phyloP scores from a whole-genome alignment of 345 rosid genomes.

The Hibiscus syriacus region DNA sequence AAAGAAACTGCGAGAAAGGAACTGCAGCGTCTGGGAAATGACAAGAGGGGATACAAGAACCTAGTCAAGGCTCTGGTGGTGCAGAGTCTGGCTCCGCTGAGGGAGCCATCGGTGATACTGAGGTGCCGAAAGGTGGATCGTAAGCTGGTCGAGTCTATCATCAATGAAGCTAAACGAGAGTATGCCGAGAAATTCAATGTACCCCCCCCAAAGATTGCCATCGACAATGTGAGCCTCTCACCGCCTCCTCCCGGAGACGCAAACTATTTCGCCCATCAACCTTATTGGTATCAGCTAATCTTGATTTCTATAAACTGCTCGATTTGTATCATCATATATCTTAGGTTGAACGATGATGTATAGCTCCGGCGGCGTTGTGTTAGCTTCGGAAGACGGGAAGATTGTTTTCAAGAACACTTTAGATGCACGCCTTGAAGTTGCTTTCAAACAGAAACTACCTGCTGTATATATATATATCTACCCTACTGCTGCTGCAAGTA shows the following conservation, averaged over 20 bases:
- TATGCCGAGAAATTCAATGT: constrained; percentile 46
- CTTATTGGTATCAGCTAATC: background rate
- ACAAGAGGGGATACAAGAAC: constrained; percentile 38
- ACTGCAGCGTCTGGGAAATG: constrained; percentile 36
- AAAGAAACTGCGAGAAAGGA: constrained; percentile 50
- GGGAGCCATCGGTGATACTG: constrained; percentile 58
- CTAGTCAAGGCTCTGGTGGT: constrained; percentile 49
- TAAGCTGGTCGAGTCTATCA: constrained; percentile 42
- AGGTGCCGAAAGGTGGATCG: constrained; percentile 71
- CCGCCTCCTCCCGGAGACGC: constrained; percentile 43
- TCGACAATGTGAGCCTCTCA: constrained; percentile 60
- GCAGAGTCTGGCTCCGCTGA: constrained; percentile 59
- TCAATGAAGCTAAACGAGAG: constrained; percentile 48
- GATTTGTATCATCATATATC: background rate
- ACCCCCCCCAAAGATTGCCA: constrained; percentile 40
- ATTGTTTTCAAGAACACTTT: constrained; percentile 81
- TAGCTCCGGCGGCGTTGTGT: constrained; percentile 78
- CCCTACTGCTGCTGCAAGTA: no score
- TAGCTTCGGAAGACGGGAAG: constrained; percentile 83
- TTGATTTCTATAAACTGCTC: background rate
- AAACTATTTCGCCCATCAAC: constrained; percentile 4
- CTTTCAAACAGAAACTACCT: constrained; percentile 64
- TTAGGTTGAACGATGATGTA: background rate
- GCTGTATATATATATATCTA: constrained; percentile 31
- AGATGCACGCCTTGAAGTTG: constrained; percentile 64